Evolutionary conservation across 805 yeast species (phyloP).

Genomic region (Metschnikowia vanudenii): DNA sequence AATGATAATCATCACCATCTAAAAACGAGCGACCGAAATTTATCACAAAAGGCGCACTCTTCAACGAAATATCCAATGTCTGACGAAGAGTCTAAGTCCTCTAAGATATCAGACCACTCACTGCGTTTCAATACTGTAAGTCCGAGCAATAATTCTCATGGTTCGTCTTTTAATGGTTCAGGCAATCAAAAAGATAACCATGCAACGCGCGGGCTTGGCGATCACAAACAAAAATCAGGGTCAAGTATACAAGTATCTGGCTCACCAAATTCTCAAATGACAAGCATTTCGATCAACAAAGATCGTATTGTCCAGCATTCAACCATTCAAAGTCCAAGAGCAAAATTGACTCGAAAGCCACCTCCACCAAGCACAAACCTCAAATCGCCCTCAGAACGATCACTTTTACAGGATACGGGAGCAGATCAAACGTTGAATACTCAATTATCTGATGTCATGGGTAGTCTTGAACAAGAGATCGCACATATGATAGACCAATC

Average conservation of each 20-base stretch:
- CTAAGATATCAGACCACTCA: background rate
- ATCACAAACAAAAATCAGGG: background rate
- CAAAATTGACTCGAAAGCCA: slow-evolving; percentile 2
- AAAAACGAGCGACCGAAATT: background rate
- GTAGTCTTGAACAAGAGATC: slow-evolving; percentile 3
- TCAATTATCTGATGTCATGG: slow-evolving; percentile 2
- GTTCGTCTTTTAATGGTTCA: background rate
- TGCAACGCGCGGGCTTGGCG: background rate
- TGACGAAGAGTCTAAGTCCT: background rate
- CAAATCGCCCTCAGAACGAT: background rate
- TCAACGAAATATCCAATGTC: background rate
- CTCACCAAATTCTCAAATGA: background rate
- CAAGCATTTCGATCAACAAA: background rate
- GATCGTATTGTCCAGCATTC: background rate
- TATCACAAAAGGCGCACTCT: slow-evolving; percentile 3
- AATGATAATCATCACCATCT: slow-evolving; percentile 13
- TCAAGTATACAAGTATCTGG: background rate
- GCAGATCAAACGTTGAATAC: background rate
- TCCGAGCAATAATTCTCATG: background rate
- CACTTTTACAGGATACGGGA: background rate
- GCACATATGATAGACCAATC: background rate
- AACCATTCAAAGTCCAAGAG: background rate
- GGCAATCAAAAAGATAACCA: background rate
- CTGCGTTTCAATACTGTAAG: background rate
- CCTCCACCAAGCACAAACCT: background rate